These are phyloP conservation scores for Coniosporium apollinis DNA, from an alignment of 495 filamentous ascomycete genomes.

Conservation along the genomic window DNA sequence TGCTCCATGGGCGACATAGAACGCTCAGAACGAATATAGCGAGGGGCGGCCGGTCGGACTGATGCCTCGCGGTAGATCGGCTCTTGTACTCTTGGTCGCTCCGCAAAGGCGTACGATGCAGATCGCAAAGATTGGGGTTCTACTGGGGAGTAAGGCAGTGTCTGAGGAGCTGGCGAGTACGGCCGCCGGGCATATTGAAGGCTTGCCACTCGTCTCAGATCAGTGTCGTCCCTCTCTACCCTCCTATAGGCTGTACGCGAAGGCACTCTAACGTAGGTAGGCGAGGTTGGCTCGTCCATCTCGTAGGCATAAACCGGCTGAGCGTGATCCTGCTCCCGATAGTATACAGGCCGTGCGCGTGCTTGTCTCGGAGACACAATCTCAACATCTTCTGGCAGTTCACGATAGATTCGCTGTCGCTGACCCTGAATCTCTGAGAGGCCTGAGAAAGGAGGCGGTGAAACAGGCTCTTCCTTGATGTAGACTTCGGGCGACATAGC, in stretches of 20 bases:
- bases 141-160: constrained; percentile 21
- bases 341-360: constrained; percentile 6
- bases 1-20: constrained; percentile 35
- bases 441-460: constrained; percentile 36
- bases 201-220: constrained; percentile 44
- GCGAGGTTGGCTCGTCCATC: constrained; percentile 23
- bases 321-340: constrained; percentile 12
- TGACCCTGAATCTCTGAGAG: constrained; percentile 1
- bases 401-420: constrained; percentile 28
- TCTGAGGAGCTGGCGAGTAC: constrained; percentile 14
- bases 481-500: constrained; percentile 28
- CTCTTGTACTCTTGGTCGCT: constrained; percentile 31
- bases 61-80: constrained; percentile 38
- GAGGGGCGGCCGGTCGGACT: constrained; percentile 24
- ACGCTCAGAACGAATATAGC: constrained; percentile 35
- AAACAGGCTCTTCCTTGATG: constrained; percentile 79
- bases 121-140: constrained; percentile 28
- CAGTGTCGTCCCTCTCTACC: constrained; percentile 34
- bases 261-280: constrained; percentile 23
- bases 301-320: constrained; percentile 8
- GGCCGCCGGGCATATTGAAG: constrained; percentile 26
- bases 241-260: constrained; percentile 28
- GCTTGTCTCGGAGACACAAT: constrained; percentile 4
- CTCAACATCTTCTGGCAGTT: constrained; percentile 15
- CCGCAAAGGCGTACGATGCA: constrained; percentile 43